Percentiles rank a stretch among this genome's conserved stretches.
Conservation (phyloP, 768 basidiomycete genomes). For the Asterophora parasitica region DNA sequence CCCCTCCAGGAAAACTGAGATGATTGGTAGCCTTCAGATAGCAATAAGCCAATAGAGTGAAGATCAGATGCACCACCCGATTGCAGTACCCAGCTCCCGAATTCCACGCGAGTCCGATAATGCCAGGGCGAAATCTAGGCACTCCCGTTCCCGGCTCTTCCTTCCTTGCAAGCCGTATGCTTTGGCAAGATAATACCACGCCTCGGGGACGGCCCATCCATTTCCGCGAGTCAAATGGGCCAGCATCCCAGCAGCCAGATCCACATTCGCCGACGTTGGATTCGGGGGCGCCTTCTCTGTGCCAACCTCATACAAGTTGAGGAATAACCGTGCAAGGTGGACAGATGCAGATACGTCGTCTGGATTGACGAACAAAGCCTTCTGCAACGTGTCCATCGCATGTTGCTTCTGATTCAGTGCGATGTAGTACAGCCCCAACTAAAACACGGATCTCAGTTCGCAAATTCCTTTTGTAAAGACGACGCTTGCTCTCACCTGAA, state of each 20-base stretch:
- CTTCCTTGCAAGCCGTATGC: slow-evolving; percentile 52
- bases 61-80: slow-evolving; percentile 18
- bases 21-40: not conserved
- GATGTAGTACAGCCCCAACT: slow-evolving; percentile 75
- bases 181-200: slow-evolving; percentile 89
- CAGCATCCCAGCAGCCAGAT: slow-evolving; percentile 80
- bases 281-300: slow-evolving; percentile 24
- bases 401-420: slow-evolving; percentile 52
- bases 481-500: slow-evolving; percentile 56
- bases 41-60: not conserved
- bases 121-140: slow-evolving; percentile 14
- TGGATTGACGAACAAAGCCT: slow-evolving; percentile 83
- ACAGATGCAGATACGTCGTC: slow-evolving; percentile 76
- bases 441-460: not conserved
- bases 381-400: slow-evolving; percentile 76
- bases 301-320: slow-evolving; percentile 27
- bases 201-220: slow-evolving; percentile 92
- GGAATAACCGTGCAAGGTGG: slow-evolving; percentile 73
- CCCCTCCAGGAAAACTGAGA: not conserved
- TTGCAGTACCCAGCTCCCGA: slow-evolving; percentile 15
- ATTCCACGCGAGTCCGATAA: slow-evolving; percentile 16
- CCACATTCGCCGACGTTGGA: slow-evolving; percentile 37
- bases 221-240: slow-evolving; percentile 69
- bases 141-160: slow-evolving; percentile 16
- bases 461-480: not conserved